These are phyloP conservation scores for Hypoxylon sp. DNA, from an alignment of 2,329 filamentous ascomycete genomes.

Conservation along the genomic window DNA sequence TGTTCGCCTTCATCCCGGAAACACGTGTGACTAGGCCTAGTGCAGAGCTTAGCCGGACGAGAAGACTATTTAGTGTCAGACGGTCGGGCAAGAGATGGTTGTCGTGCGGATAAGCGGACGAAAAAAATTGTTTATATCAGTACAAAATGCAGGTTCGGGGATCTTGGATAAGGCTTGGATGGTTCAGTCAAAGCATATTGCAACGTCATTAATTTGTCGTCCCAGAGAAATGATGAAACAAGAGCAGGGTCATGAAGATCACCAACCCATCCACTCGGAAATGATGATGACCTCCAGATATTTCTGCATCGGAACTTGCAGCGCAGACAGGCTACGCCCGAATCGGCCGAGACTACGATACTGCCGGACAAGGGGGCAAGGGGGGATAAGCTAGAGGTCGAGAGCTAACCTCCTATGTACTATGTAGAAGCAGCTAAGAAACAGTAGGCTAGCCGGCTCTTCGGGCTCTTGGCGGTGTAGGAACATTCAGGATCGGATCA, in stretches of 20 bases:
- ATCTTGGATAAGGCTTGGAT: not conserved
- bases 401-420: too few species aligned
- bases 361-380: constrained; percentile 20
- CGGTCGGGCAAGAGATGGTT: not conserved
- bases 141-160: constrained; percentile 12
- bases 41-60: not conserved
- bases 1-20: constrained; percentile 10
- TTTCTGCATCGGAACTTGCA: constrained; percentile 11
- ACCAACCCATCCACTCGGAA: constrained; percentile 37
- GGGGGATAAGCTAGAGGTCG: not conserved
- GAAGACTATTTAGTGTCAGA: not conserved
- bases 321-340: constrained; percentile 28
- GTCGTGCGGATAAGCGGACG: not conserved
- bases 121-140: constrained; percentile 25
- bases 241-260: constrained; percentile 16
- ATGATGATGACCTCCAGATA: constrained; percentile 35
- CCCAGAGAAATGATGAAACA: constrained; percentile 29
- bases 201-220: constrained; percentile 28
- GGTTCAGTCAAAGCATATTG: constrained; percentile 20
- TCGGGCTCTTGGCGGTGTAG: constrained; percentile 28
- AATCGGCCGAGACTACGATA: constrained; percentile 39
- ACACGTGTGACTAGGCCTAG: constrained; percentile 12
- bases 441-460: not conserved
- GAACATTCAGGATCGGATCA: constrained; percentile 27
- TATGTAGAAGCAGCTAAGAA: not conserved